A percentile compares a stretch with the other conserved stretches of the same genome.
phyloP scores from a whole-genome alignment of 768 basidiomycete species.

The Boletus huronensis region DNA sequence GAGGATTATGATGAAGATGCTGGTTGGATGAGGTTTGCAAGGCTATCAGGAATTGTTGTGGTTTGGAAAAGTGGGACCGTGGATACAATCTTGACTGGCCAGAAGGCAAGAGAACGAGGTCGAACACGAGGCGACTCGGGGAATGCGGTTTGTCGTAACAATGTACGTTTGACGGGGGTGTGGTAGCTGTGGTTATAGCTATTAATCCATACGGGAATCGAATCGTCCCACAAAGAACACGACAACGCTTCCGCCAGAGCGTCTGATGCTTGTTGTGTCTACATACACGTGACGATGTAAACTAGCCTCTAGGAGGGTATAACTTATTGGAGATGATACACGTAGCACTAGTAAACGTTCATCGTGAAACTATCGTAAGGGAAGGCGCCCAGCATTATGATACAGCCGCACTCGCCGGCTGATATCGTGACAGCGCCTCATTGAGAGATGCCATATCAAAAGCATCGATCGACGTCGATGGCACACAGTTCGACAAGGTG shows the following conservation, averaged over 20 bases:
- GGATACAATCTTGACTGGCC: slow-evolving; percentile 1
- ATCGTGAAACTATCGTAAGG: slow-evolving; percentile 5
- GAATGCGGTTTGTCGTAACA: not conserved
- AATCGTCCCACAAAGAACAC: not conserved
- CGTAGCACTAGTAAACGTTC: not conserved
- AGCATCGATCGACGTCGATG: slow-evolving; percentile 10
- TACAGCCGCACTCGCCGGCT: slow-evolving; percentile 6
- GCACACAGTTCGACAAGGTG: not conserved
- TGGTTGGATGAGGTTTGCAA: not conserved
- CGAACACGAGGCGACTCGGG: slow-evolving; percentile 19
- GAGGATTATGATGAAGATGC: not conserved
- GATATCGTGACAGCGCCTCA: slow-evolving; percentile 28
- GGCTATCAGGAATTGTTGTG: slow-evolving; percentile 1
- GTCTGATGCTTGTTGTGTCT: not conserved
- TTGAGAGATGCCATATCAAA: slow-evolving; percentile 26
- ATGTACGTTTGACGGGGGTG: not conserved
- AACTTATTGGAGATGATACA: slow-evolving; percentile 3
- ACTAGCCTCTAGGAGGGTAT: slow-evolving; percentile 8
- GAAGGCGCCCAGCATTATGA: slow-evolving; percentile 10
- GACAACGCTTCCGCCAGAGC: not conserved
- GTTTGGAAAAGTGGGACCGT: not conserved
- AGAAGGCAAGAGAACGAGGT: slow-evolving; percentile 16
- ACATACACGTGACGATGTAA: slow-evolving; percentile 11
- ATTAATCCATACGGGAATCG: not conserved
- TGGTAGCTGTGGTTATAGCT: too few relatives aligned